Percentiles rank a stretch among this genome's conserved stretches.
These are phyloP conservation scores for Podospora australis DNA, from an alignment of 495 filamentous ascomycete species.

Conservation along the genomic window DNA sequence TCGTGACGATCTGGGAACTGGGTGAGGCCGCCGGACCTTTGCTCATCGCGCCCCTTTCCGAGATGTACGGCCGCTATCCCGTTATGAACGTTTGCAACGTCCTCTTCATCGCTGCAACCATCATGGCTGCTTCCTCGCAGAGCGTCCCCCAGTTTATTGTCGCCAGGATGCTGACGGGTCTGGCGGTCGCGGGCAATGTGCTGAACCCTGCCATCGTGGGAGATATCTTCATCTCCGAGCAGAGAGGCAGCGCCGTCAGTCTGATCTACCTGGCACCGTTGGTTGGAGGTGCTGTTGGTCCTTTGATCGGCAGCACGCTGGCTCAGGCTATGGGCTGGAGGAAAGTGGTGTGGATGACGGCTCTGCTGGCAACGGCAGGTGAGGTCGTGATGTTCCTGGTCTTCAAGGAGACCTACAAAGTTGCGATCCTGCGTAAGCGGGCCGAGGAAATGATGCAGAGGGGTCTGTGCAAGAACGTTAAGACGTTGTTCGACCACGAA, in stretches of 20 bases:
- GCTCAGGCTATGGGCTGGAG: conserved; percentile 55
- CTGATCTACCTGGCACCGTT: conserved; percentile 44
- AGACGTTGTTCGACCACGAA: conserved; percentile 10
- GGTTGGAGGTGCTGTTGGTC: conserved; percentile 47
- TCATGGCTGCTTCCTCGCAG: conserved; percentile 36
- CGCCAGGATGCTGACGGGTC: conserved; percentile 44
- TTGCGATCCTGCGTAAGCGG: conserved; percentile 40
- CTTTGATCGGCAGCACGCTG: conserved; percentile 54
- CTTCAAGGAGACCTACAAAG: conserved; percentile 46
- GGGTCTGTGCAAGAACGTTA: conserved; percentile 16
- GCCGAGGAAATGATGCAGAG: conserved; percentile 39
- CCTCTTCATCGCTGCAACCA: conserved; percentile 42
- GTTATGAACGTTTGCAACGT: conserved; percentile 47
- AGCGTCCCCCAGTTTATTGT: conserved; percentile 44
- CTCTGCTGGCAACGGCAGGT: conserved; percentile 40
- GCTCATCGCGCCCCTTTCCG: conserved; percentile 53
- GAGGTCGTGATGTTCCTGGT: conserved; percentile 41
- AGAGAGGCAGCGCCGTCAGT: conserved; percentile 47
- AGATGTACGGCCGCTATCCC: conserved; percentile 49
- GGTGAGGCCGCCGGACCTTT: conserved; percentile 53
- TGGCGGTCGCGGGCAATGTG: conserved; percentile 48
- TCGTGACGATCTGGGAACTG: conserved; percentile 55
- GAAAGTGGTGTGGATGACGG: conserved; percentile 48
- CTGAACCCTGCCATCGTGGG: conserved; percentile 54
- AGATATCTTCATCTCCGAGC: conserved; percentile 47